Base-by-base conservation (phyloP, 768 basidiomycete genomes). In the Lactifluus piperatus region DNA sequence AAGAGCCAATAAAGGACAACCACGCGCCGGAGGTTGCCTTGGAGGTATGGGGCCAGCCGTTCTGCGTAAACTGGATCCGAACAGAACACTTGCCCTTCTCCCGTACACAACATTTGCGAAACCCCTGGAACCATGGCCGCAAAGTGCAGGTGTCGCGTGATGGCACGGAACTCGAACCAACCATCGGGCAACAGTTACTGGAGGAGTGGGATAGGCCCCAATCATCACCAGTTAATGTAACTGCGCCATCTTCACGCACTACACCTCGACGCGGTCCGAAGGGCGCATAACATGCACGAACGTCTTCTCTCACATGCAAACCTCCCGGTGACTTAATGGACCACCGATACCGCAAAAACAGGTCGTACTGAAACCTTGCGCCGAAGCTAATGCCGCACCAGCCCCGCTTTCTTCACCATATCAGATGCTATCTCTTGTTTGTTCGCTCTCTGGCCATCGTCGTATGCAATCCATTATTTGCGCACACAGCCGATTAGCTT, bases 131-230 rank as follows among this genome's bases (percentile, higher is more conserved):
- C 65, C 82, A 91, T 64, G 89, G 88, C 58, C 75, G 82, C 51
- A 85, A 89, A 67, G 78, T 90, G 46, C 88, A 90, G 74, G 82
- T 90, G 8, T 92, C 89, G 13, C 76, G 90, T 49, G 91, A 94
- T 68, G 94, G 94, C 18, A 97, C 94, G 1, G 94, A 97, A 69
- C 70, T 98, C 20, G 94, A 97, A 69, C 92, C 94, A 2, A 67
- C 67, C 1, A 80, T 90, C 14, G 90, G 89, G 26, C 77, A 82
- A 64, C 75, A 71, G 62, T 70, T 94, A 39, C 54, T 94, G 56
- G 82, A 83, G 5, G 85, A 88, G 64, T 93, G 90, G 90, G 70
- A 74, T 43, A 69, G 62, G 47, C 71, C 78, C 20, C 68, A 59
- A 3, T 64, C 60, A 44, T 64, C 56, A 63, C 48, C 47, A 5